Base-by-base conservation (phyloP, 169 alveolate genomes). In the Plasmodium inui region DNA sequence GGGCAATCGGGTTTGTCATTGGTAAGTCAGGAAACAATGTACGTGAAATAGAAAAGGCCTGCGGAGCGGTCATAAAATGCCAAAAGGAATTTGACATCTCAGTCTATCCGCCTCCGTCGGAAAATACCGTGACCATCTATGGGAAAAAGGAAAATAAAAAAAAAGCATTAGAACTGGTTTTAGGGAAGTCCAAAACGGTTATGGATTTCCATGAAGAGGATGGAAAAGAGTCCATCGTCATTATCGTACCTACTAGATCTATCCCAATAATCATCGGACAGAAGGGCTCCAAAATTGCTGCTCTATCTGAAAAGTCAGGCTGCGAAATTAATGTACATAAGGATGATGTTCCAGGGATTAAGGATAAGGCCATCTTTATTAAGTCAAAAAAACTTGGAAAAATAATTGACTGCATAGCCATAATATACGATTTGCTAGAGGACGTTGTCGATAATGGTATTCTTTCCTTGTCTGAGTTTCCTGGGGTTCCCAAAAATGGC, bases 141-240 rank as follows among this genome's bases (percentile, higher is more conserved):
- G 93, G 93, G 17, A 86, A 86, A 76, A 86, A 86, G 41, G 93
- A 86, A 86, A 86, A 86, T 86, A 86, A 86, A 76, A 86, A 86
- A 78, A 86, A 86, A 76, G 93, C 93, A 74, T 76, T 86, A 86
- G 93, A 86, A 74, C 53, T 86, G 19, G 82, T 86, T 74, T 57
- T 86, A 86, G 80, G 46, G 6, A 86, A 86, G 76, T 86, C 93
- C 17, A 86, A 86, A 86, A 73, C 22, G 78, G 93, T 86, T 34
- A 86, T 86, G 93, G 93, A 86, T 76, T 86, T 86, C 67, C 93
- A 86, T n/a, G 93, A 86, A 86, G 93, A 86, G 57, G 93, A 86
- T 76, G 93, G 93, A 9, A 86, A 86, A 34, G 93, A 86, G 57
- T 86, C 93, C 8, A 86, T 86, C 28, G 93, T 86, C 34, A 86